Evolutionary conservation across 2,329 filamentous ascomycete genomes (phyloP).

Genomic region (Aspergillus texensis): DNA sequence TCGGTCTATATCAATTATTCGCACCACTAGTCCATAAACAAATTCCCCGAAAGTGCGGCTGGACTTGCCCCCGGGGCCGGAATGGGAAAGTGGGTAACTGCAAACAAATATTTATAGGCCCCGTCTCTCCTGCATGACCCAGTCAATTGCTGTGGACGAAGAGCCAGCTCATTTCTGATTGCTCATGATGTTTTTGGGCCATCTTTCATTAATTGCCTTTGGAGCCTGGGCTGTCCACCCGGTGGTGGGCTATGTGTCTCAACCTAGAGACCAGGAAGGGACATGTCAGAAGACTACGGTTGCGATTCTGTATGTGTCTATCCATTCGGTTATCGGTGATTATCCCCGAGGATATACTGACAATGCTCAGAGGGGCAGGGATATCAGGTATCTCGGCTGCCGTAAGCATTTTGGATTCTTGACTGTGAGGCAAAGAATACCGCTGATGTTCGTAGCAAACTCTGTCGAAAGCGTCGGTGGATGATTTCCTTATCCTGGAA

Average conservation of each 20-base stretch:
- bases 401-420: conserved; percentile 30
- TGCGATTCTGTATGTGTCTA: conserved; percentile 29
- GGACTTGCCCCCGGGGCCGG: neutral
- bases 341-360: conserved; percentile 1
- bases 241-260: conserved; percentile 14
- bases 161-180: neutral
- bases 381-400: conserved; percentile 66
- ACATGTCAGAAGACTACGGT: conserved; percentile 35
- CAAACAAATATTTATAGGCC: neutral
- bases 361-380: conserved; percentile 53
- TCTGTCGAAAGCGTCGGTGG: conserved; percentile 60
- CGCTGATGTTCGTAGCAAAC: conserved; percentile 50
- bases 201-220: neutral
- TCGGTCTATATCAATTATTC: neutral
- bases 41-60: neutral
- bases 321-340: neutral
- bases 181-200: neutral
- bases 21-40: neutral
- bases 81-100: neutral
- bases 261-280: conserved; percentile 20
- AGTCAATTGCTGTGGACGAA: too few species aligned
- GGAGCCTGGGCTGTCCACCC: conserved; percentile 7
- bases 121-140: neutral
- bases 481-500: conserved; percentile 68
- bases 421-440: neutral